These are phyloP conservation scores for Turritis glabra DNA, from an alignment of 345 rosid species.

Conservation along the genomic window DNA sequence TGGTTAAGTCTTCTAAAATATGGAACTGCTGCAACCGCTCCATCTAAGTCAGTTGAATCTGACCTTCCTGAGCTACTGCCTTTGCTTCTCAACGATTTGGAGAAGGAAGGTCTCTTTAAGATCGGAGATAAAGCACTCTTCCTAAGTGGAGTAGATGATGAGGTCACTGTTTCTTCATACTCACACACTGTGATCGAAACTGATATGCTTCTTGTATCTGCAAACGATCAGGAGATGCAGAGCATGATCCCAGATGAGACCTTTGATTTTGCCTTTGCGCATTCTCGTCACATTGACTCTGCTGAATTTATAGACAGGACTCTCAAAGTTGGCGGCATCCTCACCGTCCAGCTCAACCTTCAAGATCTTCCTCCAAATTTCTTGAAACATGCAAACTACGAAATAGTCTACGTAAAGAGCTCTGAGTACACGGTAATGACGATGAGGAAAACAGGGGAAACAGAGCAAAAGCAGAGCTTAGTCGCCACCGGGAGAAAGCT, in stretches of 20 bases:
- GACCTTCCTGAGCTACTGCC: constrained; percentile 35
- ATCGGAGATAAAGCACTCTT: constrained; percentile 49
- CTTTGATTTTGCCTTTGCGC: constrained; percentile 53
- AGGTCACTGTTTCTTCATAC: constrained; percentile 32
- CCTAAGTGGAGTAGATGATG: constrained; percentile 38
- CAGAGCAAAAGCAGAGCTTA: not conserved
- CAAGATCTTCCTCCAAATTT: constrained; percentile 36
- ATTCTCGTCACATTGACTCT: constrained; percentile 33
- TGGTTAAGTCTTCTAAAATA: constrained; percentile 33
- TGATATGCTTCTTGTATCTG: constrained; percentile 45
- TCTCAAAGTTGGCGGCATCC: constrained; percentile 65
- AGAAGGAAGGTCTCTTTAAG: constrained; percentile 58
- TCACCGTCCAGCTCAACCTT: constrained; percentile 40
- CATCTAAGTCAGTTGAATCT: constrained; percentile 22
- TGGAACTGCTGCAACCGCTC: constrained; percentile 9
- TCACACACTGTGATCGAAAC: constrained; percentile 35
- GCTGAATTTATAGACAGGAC: constrained; percentile 55
- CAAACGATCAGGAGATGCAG: constrained; percentile 46
- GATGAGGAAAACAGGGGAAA: constrained; percentile 50
- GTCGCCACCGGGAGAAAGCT: constrained; percentile 38
- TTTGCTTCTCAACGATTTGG: constrained; percentile 51
- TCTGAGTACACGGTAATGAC: constrained; percentile 46
- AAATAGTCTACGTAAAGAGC: constrained; percentile 50
- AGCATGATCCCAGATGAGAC: constrained; percentile 41
- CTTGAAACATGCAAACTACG: constrained; percentile 51